phyloP scores from a whole-genome alignment of 2,329 filamentous ascomycete species.

The Colletotrichum melonis region DNA sequence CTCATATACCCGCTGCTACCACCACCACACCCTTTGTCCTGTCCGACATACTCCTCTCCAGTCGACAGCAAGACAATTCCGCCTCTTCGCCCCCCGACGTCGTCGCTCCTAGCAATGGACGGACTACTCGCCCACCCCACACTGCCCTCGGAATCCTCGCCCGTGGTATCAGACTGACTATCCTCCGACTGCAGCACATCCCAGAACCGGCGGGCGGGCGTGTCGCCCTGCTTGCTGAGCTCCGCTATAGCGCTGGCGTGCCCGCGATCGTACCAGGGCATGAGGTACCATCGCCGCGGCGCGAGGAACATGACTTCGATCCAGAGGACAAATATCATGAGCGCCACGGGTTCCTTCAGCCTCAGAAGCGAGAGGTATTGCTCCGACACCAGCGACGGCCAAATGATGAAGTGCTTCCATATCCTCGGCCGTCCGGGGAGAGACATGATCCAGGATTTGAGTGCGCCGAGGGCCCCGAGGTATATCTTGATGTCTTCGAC shows the following conservation, averaged over 20 bases:
- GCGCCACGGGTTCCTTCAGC: conserved; percentile 27
- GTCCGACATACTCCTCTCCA: conserved; percentile 14
- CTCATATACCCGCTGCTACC: background rate
- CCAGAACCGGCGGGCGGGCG: conserved; percentile 27
- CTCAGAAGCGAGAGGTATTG: conserved; percentile 26
- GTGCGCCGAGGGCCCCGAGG: conserved; percentile 19
- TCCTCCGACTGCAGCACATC: conserved; percentile 21
- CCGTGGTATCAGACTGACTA: background rate
- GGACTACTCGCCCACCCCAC: background rate
- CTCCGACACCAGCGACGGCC: conserved; percentile 32
- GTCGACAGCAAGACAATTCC: conserved; percentile 12
- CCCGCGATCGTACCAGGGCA: conserved; percentile 30
- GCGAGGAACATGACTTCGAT: conserved; percentile 30
- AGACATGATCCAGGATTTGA: conserved; percentile 23
- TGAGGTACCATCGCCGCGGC: conserved; percentile 30
- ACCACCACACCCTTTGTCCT: background rate
- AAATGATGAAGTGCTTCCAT: conserved; percentile 36
- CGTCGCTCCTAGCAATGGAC: conserved; percentile 9
- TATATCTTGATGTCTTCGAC: conserved; percentile 9
- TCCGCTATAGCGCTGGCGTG: conserved; percentile 17
- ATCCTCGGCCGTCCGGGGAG: conserved; percentile 31
- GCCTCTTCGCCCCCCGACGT: background rate
- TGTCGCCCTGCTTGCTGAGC: background rate
- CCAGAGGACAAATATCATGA: conserved; percentile 34
- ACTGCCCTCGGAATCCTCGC: conserved; percentile 21